Conservation (phyloP, 2,329 filamentous ascomycete genomes). For the Monosporascus sp. region DNA sequence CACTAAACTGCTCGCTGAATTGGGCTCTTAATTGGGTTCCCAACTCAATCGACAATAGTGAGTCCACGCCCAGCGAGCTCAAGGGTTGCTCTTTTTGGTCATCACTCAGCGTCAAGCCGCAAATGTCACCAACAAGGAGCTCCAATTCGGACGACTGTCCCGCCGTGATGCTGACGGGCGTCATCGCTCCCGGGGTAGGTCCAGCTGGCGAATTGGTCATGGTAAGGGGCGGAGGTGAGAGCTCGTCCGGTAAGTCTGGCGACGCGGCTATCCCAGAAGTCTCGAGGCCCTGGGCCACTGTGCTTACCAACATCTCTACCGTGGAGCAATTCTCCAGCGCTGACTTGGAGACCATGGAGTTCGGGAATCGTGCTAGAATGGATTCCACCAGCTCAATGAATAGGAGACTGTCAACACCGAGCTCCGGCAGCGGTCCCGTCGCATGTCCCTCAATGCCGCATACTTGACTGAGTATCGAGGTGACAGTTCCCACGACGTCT, state of each 20-base stretch:
- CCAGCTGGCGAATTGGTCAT: background rate
- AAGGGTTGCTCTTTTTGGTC: conserved; percentile 6
- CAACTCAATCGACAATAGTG: conserved; percentile 19
- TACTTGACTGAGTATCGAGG: conserved; percentile 37
- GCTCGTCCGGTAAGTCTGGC: background rate
- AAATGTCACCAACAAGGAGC: conserved; percentile 16
- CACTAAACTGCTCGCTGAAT: conserved; percentile 14
- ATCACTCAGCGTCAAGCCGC: conserved; percentile 17
- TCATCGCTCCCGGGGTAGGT: background rate
- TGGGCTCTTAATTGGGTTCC: conserved; percentile 7
- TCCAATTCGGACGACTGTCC: conserved; percentile 1
- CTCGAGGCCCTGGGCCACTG: conserved; percentile 9
- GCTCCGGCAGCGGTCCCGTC: conserved; percentile 11
- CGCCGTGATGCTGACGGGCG: background rate
- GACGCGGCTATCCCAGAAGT: too few species aligned
- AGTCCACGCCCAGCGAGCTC: conserved; percentile 19
- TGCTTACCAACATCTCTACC: background rate
- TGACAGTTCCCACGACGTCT: background rate
- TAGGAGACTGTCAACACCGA: conserved; percentile 22
- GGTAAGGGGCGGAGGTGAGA: background rate
- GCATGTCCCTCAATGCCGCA: conserved; percentile 45
- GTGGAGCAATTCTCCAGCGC: conserved; percentile 4
- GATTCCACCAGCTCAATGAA: conserved; percentile 18
- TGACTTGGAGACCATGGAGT: background rate
- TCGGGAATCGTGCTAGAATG: conserved; percentile 3